Base-by-base conservation (phyloP, 2,329 filamentous ascomycete species). In the Colletotrichum musae region DNA sequence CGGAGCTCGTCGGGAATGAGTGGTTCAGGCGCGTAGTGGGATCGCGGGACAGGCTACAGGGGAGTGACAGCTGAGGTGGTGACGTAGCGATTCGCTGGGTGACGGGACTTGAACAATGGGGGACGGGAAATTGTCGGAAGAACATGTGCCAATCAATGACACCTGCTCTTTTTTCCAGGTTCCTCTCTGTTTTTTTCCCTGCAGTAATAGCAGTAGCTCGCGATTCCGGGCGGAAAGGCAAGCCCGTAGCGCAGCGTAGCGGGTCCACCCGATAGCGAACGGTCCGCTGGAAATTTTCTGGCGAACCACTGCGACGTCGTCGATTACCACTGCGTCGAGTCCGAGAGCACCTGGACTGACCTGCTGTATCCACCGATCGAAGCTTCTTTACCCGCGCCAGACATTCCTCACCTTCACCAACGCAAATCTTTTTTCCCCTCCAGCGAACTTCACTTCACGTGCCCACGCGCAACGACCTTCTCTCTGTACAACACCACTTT, bases 51-150 rank as follows among this genome's bases (percentile, higher is more conserved):
- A 13, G 43, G 53, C 28, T 36, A 15, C 12, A 62, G 32, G 28
- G 32, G 59, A 68, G 36, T 41, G 57, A 52, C 13, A 28, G 56
- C 21, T 50, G 36, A 50, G 65, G 32, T 71, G 71, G 77, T 78
- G 77, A 78, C 77, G 77, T 78, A 75, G 75, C 53, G 52, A 54
- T 60, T 68, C 43, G 69, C 47, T 41, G 50, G 52, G 71, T 75
- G 76, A 51, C 18, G 18, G 18, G 18, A 69, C 74, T 73, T 73
- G 32, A 36, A 6, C 18, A 74, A 15, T n/a, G 13, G 41, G 13
- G 41, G 41, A n/a, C 75, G 77, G 76, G 32, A 71, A 74, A 78
- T 74, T 56, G 15, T 63, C 57, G 68, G 66, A 21, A 2, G 39
- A 69, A 65, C 61, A 69, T 56, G 28, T 45, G 28, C 9, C 32